These are phyloP conservation scores for Eucalyptus decipiens DNA, from an alignment of 345 rosid genomes.

Conservation along the genomic window DNA sequence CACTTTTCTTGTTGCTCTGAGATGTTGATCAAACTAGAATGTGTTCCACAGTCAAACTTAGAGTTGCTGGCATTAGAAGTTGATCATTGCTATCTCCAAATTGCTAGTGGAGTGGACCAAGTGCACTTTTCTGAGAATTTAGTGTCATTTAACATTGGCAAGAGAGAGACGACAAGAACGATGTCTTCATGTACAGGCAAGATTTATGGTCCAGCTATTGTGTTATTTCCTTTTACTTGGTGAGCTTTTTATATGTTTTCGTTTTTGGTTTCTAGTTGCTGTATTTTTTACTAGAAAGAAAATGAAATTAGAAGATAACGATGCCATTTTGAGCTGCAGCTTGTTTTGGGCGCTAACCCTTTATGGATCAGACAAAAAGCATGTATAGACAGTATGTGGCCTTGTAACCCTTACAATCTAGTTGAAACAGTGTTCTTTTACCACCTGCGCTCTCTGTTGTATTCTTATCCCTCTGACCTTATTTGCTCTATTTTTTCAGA, in stretches of 20 bases:
- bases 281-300: not conserved
- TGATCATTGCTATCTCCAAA: not conserved
- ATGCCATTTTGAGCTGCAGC: not conserved
- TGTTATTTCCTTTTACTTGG: not conserved
- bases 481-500: not conserved
- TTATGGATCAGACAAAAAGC: not conserved
- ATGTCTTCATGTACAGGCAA: not conserved
- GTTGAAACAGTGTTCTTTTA: not conserved
- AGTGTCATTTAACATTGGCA: not conserved
- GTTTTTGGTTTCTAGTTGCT: not conserved
- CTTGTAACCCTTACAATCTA: not conserved
- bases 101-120: not conserved
- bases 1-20: not conserved
- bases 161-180: not conserved
- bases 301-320: not conserved
- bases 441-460: not conserved
- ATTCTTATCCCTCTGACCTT: not conserved
- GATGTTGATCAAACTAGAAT: not conserved
- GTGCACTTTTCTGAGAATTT: not conserved
- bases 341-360: not conserved
- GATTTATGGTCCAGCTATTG: not conserved
- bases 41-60: not conserved
- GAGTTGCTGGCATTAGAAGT: not conserved
- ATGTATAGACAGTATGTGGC: not conserved
- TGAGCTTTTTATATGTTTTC: not conserved